Evolutionary conservation across 169 alveolate genomes (phyloP), one percentile per base, ranked within the genome.

Genomic region (Plasmodium adleri): DNA sequence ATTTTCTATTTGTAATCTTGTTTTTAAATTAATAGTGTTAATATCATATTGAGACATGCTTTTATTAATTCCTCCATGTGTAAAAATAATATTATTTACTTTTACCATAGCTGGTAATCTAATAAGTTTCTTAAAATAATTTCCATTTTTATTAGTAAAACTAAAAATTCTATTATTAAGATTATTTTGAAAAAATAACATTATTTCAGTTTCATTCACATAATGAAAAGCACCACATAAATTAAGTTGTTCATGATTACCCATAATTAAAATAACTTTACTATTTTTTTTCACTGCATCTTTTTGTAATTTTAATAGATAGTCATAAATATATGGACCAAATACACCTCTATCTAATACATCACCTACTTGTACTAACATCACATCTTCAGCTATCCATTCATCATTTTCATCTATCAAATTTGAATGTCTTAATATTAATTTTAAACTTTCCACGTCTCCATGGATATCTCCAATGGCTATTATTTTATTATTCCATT

Each of bases 381-480:
- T 50, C 22, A 59, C 64, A 71, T 92, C 56, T n/a, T 92, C 88
- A 54, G 88, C 95, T 74, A 68, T 17, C 95, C 95, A 92, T 43
- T 92, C 86, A 28, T 88, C 73, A 26, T 88, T 75, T 54, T 56
- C 88, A 62, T 88, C 66, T 54, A 88, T 68, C 20, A 92, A 70
- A 58, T 92, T 90, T 45, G 95, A 75, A 74, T 88, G 90, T 62
- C 78, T 73, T 62, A 92, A 64, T 49, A 80, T 87, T 8, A 92
- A 32, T 24, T 88, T 70, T 15, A 92, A 28, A 9, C 93, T 83
- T 52, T 92, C 92, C 6, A 92, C 52, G 24, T 92, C 95, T 1
- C 95, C 95, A 49, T 92, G 95, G 6, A 92, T 76, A 52, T 92
- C 95, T 20, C 95, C 95, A n/a, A 92, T 87, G 43, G 88, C 95